These are phyloP conservation scores for Penicillium sp. DNA, from an alignment of 2,329 filamentous ascomycete genomes.

Conservation along the genomic window DNA sequence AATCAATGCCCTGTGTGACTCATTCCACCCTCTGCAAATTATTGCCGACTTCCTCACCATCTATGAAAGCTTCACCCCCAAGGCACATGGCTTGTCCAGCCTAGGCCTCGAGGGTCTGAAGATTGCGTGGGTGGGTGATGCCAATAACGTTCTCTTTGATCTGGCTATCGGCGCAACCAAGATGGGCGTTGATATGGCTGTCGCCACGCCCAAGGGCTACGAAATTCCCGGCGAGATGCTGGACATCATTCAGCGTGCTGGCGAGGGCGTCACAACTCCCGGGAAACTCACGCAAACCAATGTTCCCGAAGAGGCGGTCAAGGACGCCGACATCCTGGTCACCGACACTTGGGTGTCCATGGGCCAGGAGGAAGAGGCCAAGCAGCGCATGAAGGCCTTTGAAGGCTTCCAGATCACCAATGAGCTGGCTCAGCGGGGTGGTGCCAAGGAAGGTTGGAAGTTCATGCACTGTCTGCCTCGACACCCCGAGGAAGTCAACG, in stretches of 20 bases:
- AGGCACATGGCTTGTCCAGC: conserved; percentile 33
- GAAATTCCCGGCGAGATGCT: conserved; percentile 71
- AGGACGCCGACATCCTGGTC: conserved; percentile 79
- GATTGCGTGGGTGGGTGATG: conserved; percentile 92
- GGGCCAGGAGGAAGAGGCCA: conserved; percentile 85
- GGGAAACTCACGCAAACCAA: conserved; percentile 70
- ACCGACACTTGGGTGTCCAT: conserved; percentile 99
- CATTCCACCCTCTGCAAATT: conserved; percentile 88
- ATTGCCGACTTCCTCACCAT: conserved; percentile 93
- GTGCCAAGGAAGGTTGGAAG: conserved; percentile 83
- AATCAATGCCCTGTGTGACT: conserved; percentile 81
- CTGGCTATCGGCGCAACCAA: conserved; percentile 83
- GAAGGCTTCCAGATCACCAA: conserved; percentile 86
- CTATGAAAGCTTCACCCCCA: conserved; percentile 64
- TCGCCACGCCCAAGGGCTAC: conserved; percentile 82
- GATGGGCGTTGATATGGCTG: conserved; percentile 75
- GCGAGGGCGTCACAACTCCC: conserved; percentile 50
- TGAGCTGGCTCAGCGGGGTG: conserved; percentile 74
- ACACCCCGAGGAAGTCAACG: conserved; percentile 85
- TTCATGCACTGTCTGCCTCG: conserved; percentile 98
- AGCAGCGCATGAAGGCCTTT: conserved; percentile 73
- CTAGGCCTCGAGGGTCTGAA: conserved; percentile 77
- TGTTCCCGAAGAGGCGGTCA: conserved; percentile 76
- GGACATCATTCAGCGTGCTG: conserved; percentile 62
- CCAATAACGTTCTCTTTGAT: conserved; percentile 95